These are phyloP conservation scores for Nicotiana paniculata DNA, from an alignment of 257 asterid species.

Conservation along the genomic window DNA sequence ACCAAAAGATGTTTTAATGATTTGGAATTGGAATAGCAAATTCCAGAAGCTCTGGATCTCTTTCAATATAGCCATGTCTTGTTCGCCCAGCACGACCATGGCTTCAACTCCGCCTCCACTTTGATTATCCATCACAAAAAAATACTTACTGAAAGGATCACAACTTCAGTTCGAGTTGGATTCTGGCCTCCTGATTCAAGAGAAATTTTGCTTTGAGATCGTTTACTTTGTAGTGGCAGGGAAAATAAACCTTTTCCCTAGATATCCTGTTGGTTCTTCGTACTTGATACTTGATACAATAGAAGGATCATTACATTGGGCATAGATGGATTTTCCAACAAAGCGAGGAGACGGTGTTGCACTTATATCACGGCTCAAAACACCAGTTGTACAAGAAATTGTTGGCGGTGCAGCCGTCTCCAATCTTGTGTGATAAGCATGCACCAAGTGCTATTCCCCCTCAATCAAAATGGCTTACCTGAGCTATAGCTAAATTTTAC, in stretches of 20 bases:
- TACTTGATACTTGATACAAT: not conserved
- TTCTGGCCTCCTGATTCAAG: not conserved
- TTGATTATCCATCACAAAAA: not conserved
- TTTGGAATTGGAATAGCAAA: not conserved
- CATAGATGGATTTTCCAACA: slow-evolving; percentile 1
- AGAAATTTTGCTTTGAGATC: not conserved
- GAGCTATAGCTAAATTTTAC: not conserved
- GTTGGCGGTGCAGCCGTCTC: not conserved
- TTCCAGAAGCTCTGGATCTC: not conserved
- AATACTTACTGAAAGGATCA: not conserved
- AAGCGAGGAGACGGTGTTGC: not conserved
- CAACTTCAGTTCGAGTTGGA: slow-evolving; percentile 5
- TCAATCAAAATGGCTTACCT: slow-evolving; percentile 8
- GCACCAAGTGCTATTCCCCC: not conserved
- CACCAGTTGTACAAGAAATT: slow-evolving; percentile 2
- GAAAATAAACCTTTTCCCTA: not conserved
- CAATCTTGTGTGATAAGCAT: slow-evolving; percentile 3
- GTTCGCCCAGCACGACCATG: slow-evolving; percentile 1
- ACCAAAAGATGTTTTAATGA: not conserved
- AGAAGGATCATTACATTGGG: not conserved
- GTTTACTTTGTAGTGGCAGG: not conserved
- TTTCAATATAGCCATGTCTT: slow-evolving; percentile 9
- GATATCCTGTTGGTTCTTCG: not conserved
- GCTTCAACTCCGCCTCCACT: slow-evolving; percentile 11
- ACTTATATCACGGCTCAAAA: not conserved